Percentiles rank a stretch among this genome's conserved stretches.
These are phyloP conservation scores for Neophaeococcomyces mojaviensis DNA, from an alignment of 2,329 filamentous ascomycete genomes.

Conservation along the genomic window DNA sequence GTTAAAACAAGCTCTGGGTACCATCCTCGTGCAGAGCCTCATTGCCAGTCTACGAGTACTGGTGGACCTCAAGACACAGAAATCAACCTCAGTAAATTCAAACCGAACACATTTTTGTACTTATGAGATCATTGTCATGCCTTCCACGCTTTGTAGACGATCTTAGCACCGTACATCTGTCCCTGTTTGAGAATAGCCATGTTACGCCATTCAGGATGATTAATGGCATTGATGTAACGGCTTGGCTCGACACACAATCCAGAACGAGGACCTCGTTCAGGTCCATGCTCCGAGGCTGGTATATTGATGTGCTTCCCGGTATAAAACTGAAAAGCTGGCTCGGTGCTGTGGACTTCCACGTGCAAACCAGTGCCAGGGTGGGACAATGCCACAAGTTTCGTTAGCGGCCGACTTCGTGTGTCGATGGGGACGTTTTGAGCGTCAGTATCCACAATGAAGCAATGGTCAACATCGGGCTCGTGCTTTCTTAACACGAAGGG, in stretches of 20 bases:
- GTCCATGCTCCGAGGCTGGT: constrained; percentile 51
- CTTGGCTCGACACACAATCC: constrained; percentile 92
- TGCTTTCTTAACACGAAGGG: constrained; percentile 64
- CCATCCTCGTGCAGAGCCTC: no score
- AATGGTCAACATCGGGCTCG: constrained; percentile 77
- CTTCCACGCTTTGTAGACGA: constrained; percentile 75
- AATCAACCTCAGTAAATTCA: no score
- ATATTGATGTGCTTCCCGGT: constrained; percentile 80
- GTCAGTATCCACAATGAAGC: constrained; percentile 69
- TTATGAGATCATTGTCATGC: not conserved
- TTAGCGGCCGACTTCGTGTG: constrained; percentile 57
- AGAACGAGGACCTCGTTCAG: constrained; percentile 59
- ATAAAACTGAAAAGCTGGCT: constrained; percentile 96
- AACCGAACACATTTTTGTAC: no score
- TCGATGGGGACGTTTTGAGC: constrained; percentile 56
- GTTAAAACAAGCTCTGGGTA: no score
- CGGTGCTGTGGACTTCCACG: constrained; percentile 81
- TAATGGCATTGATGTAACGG: constrained; percentile 81
- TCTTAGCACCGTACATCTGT: constrained; percentile 69
- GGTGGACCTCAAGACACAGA: no score
- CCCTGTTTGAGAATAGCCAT: constrained; percentile 80
- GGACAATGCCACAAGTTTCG: constrained; percentile 61
- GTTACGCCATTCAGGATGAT: constrained; percentile 68
- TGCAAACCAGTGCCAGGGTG: constrained; percentile 70
- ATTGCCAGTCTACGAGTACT: no score